Evolutionary conservation across 345 rosid species (phyloP), one percentile per base, ranked within the genome.

Genomic region (Durio zibethinus): DNA sequence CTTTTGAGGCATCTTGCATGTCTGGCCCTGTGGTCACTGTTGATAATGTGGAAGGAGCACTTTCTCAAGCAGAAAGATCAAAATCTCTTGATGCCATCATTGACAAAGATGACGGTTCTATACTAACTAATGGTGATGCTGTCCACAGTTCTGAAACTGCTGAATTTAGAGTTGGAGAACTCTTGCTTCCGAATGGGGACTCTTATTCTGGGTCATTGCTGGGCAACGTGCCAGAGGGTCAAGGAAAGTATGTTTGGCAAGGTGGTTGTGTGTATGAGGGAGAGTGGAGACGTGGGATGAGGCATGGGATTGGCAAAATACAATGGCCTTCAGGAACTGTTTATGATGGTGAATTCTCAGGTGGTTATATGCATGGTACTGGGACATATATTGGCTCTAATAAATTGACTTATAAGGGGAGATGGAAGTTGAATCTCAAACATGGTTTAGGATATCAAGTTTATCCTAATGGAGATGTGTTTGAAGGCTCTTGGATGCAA

Each of bases 401-500:
- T 63, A 89, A 82, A 2, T 53, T 90, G 68, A 88, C 87, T n/a
- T 96, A 90, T 75, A 90, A 74, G 77, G 99, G 99, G 79, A 88
- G 97, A 80, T 96, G 98, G 98, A 82, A 88, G 81, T 88, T 96
- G 82, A 96, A 88, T 85, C 89, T 91, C 45, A 96, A 93, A 82
- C 97, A 96, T 79, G 98, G 99, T 4, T 86, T 96, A 70, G 99
- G 98, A 54, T 83, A 87, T 79, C 99, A 96, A 85, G 87, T 80
- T 79, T 90, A 91, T 78, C 86, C 92, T 57, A 92, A 86, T 27
- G 91, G 90, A 73, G 99, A 96, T 79, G 82, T 86, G 73, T 96
- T 90, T 82, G 97, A 96, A 75, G 98, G 98, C 36, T 90, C 93
- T 83, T 96, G 99, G 99, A 87, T 96, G 69, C 93, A 89, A 35